phyloP scores from a whole-genome alignment of 1,139 yeast genomes.

The Pichia terricola region DNA sequence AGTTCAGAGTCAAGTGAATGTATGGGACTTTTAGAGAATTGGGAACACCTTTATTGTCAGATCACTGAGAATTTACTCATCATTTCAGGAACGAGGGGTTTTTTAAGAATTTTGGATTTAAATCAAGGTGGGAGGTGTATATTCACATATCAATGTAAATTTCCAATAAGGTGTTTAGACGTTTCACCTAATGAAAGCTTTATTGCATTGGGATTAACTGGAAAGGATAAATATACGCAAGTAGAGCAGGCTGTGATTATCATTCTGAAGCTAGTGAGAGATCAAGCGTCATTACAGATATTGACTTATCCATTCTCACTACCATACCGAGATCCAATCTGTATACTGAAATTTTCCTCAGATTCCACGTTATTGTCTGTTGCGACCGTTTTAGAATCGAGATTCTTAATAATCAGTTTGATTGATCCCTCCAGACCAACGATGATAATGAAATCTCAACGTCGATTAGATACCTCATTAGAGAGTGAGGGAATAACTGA shows the following conservation, averaged over 20 bases:
- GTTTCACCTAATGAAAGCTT: constrained; percentile 55
- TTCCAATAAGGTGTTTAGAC: constrained; percentile 73
- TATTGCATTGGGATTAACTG: constrained; percentile 76
- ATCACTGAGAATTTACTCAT: constrained; percentile 53
- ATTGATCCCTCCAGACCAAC: constrained; percentile 59
- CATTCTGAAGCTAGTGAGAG: constrained; percentile 22
- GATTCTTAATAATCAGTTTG: constrained; percentile 71
- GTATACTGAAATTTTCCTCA: constrained; percentile 58
- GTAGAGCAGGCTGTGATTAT: constrained; percentile 76
- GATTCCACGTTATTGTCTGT: constrained; percentile 66
- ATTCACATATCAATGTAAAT: constrained; percentile 59
- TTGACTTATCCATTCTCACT: constrained; percentile 47
- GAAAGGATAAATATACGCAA: constrained; percentile 59
- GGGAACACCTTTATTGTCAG: constrained; percentile 64
- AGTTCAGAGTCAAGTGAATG: constrained; percentile 13
- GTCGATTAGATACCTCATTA: constrained; percentile 51
- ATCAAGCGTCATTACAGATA: constrained; percentile 11
- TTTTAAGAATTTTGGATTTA: constrained; percentile 56
- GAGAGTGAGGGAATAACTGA: constrained; percentile 88
- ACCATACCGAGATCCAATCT: constrained; percentile 81
- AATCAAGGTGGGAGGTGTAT: constrained; percentile 49
- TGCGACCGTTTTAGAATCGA: constrained; percentile 74
- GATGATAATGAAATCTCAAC: constrained; percentile 52
- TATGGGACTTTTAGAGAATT: constrained; percentile 24
- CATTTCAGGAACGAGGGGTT: constrained; percentile 67